A percentile compares a stretch with the other conserved stretches of the same genome.
These are phyloP conservation scores for Monosporozyma siamensis DNA, from an alignment of 805 yeast species.

Conservation along the genomic window DNA sequence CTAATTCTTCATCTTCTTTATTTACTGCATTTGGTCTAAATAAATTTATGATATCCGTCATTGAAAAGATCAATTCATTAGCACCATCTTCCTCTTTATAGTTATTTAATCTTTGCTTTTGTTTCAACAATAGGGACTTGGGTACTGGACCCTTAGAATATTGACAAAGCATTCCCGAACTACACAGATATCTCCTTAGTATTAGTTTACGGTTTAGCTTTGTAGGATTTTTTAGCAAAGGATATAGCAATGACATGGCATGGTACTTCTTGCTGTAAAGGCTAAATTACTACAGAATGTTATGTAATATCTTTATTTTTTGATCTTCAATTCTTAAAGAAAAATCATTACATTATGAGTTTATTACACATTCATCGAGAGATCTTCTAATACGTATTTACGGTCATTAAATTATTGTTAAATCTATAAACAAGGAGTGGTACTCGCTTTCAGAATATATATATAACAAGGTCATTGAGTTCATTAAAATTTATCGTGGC, in stretches of 20 bases:
- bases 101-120: neutral
- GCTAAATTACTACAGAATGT: no score
- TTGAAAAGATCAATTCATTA: neutral
- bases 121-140: slow-evolving; percentile 12
- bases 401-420: no score
- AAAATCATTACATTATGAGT: no score
- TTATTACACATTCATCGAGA: no score
- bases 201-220: neutral
- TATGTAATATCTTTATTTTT: no score
- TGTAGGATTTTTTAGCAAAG: neutral
- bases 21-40: slow-evolving; percentile 19
- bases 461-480: neutral
- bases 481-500: neutral
- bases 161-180: neutral
- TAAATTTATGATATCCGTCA: slow-evolving; percentile 19
- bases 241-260: no score
- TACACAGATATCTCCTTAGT: neutral
- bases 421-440: no score
- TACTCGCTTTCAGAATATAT: no score
- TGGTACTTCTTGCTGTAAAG: no score
- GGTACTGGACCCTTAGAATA: slow-evolving; percentile 10
- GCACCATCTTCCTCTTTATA: neutral
- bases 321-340: no score
- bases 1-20: slow-evolving; percentile 21
- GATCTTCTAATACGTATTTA: no score